Base-by-base conservation (phyloP, 139 green algal species). In the Auxenochlorella pyrenoidosa region DNA sequence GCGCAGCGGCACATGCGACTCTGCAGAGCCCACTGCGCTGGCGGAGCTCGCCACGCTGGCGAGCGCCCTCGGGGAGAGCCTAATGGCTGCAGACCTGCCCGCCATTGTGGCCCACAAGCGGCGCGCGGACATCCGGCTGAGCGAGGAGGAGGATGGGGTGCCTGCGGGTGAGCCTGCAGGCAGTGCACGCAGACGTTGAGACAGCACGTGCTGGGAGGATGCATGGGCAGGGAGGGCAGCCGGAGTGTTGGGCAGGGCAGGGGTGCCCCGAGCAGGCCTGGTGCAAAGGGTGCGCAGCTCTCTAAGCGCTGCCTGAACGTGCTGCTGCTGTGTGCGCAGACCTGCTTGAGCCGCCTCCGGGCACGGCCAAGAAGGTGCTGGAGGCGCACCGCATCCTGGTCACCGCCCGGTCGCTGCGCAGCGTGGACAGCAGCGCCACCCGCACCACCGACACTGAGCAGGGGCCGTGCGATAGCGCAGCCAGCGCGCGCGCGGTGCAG, bases 71-170 rank as follows among this genome's bases (percentile, higher is more conserved):
- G 92, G 92, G 2, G 90, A 95, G 88, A 79, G 75, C 28, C 70
- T 92, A 19, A 87, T 93, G 59, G 90, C 90, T 41, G 71, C 81
- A 5, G 91, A 94, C 78, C 82, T 95, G 77, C 84, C 87, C 0
- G 81, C 91, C 4, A 83, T 94, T 13, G 86, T 93, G 24, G 87
- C 86, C 8, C 92, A 93, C 77, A 92, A 90, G 73, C 78, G 91
- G 40, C 65, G 40, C 30, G 89, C 87, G 30, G 84, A 77, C 40
- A 47, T 51, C 32, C 63, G 65, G 60, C 63, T 54, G 65, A 36
- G 60, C 4, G 71, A 66, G 47, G 70, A 58, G 34, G 84, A 68
- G 8, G 75, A 88, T 21, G 75, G 41, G 1, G n/a, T 88, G 40
- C 75, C 84, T 16, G 24, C 58, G 28, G 83, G 83, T 87, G n/a